phyloP scores from a whole-genome alignment of 345 rosid species.

The Linum usitatissimum region DNA sequence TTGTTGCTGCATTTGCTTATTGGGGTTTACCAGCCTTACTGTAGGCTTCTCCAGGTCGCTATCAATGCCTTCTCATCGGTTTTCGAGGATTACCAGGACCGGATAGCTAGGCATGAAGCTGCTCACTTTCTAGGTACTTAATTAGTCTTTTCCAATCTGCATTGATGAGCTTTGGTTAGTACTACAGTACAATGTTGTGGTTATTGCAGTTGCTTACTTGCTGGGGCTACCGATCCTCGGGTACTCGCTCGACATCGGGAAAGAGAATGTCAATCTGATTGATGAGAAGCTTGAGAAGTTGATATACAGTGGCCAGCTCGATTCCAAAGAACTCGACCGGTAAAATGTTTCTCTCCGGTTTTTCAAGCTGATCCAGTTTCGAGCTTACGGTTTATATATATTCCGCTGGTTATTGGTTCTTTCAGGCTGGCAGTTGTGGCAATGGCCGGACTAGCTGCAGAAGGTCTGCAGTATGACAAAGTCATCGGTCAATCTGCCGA shows the following conservation, averaged over 20 bases:
- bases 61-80: constrained; percentile 61
- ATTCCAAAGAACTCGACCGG: constrained; percentile 80
- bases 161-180: not conserved
- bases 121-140: constrained; percentile 74
- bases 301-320: constrained; percentile 87
- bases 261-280: constrained; percentile 85
- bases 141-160: not conserved
- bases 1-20: not conserved
- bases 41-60: constrained; percentile 38
- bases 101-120: constrained; percentile 80
- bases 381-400: not conserved
- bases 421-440: constrained; percentile 75
- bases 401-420: not conserved
- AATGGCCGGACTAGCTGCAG: constrained; percentile 96
- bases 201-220: constrained; percentile 58
- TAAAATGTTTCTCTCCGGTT: constrained; percentile 11
- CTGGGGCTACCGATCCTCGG: constrained; percentile 84
- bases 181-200: not conserved
- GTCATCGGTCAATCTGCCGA: constrained; percentile 96
- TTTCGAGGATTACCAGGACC: constrained; percentile 84
- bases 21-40: not conserved
- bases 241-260: constrained; percentile 83
- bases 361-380: not conserved
- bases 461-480: constrained; percentile 81
- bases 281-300: constrained; percentile 67